A percentile compares a stretch with the other conserved stretches of the same genome.
Evolutionary conservation across 78 protist genomes (phyloP).

Genomic region (Dictyostelium firmibasis): DNA sequence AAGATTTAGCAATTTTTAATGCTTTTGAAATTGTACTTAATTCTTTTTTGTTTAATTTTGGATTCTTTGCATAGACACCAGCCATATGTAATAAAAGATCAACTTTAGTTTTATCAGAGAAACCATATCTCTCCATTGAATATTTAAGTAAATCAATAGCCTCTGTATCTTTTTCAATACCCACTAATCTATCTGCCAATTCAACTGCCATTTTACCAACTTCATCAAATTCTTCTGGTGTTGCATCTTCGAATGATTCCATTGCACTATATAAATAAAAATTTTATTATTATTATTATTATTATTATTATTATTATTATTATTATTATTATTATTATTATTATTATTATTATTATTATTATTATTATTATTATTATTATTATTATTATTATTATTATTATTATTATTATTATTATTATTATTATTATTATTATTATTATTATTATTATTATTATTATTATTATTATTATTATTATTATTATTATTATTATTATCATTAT

Average conservation of each 20-base stretch:
- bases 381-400: neutral
- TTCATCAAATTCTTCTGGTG: neutral
- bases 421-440: neutral
- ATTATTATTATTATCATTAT: neutral
- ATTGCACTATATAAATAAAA: neutral
- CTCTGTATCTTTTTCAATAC: neutral
- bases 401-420: neutral
- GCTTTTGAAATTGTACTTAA: neutral
- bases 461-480: neutral
- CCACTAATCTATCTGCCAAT: neutral
- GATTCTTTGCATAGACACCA: neutral
- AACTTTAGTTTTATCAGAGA: neutral
- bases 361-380: neutral
- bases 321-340: neutral
- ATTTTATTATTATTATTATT: neutral
- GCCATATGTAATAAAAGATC: neutral
- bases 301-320: neutral
- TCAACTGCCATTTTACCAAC: neutral
- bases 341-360: neutral
- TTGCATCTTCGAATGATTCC: neutral
- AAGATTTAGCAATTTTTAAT: neutral
- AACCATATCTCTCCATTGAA: neutral
- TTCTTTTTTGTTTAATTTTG: neutral
- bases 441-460: too few species aligned
- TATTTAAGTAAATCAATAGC: neutral